Percentiles rank a stretch among this genome's conserved stretches.
Evolutionary conservation across 2,329 filamentous ascomycete species (phyloP).

Genomic region (Chrysoporthe deuterocubensis): DNA sequence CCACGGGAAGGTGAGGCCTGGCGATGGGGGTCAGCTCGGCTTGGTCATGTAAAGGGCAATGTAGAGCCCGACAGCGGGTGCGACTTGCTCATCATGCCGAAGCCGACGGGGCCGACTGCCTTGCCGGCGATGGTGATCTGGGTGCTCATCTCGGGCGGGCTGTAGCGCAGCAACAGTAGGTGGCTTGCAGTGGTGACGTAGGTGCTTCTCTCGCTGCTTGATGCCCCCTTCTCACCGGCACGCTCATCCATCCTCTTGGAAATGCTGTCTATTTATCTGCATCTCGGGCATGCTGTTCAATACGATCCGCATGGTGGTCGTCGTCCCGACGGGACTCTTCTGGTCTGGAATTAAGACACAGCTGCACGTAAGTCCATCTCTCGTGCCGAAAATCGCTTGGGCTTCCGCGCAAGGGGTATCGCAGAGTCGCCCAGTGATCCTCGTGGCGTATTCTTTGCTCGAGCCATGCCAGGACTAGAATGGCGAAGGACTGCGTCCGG

Average conservation of each 20-base stretch:
- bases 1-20: slow-evolving; percentile 19
- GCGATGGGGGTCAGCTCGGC: background rate
- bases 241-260: background rate
- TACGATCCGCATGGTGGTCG: background rate
- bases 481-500: background rate
- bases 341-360: background rate
- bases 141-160: background rate
- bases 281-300: background rate
- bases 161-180: background rate
- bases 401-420: background rate
- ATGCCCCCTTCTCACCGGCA: background rate
- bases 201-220: background rate
- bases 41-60: background rate
- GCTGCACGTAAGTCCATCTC: background rate
- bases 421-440: background rate
- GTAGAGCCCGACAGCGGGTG: background rate
- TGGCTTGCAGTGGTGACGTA: background rate
- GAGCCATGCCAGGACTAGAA: background rate
- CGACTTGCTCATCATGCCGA: slow-evolving; percentile 44
- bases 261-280: background rate
- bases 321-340: background rate
- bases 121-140: slow-evolving; percentile 19
- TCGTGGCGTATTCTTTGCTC: background rate
- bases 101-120: slow-evolving; percentile 26
- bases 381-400: background rate